These are phyloP conservation scores for Boletus edulis DNA, from an alignment of 768 basidiomycete genomes.

Conservation along the genomic window DNA sequence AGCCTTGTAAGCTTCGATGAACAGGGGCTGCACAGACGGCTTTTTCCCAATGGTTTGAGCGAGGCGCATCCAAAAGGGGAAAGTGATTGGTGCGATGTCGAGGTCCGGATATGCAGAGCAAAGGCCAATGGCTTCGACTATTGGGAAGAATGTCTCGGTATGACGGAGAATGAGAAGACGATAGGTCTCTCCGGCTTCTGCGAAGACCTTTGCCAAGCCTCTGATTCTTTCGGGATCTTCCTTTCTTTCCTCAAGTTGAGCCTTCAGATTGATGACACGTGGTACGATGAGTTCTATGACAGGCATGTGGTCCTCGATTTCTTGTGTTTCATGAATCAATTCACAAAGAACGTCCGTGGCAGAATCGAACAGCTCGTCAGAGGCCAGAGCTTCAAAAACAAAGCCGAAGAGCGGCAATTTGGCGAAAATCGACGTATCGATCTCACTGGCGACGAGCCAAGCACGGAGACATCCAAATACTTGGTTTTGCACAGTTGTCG, in stretches of 20 bases:
- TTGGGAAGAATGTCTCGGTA: constrained; percentile 88
- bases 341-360: constrained; percentile 93
- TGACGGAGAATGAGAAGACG: constrained; percentile 85
- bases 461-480: constrained; percentile 81
- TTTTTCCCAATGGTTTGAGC: constrained; percentile 86
- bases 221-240: constrained; percentile 88
- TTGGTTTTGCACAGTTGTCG: constrained; percentile 70
- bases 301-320: constrained; percentile 90
- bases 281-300: constrained; percentile 89
- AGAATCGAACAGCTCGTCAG: constrained; percentile 87
- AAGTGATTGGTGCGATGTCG: constrained; percentile 96
- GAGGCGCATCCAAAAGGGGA: constrained; percentile 97
- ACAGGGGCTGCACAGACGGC: constrained; percentile 66
- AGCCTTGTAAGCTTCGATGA: constrained; percentile 77
- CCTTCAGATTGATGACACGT: constrained; percentile 71
- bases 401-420: constrained; percentile 78
- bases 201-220: constrained; percentile 87
- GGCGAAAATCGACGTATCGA: constrained; percentile 59
- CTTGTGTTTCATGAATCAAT: constrained; percentile 97
- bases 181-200: constrained; percentile 98
- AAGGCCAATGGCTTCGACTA: constrained; percentile 91
- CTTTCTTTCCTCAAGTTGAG: constrained; percentile 52
- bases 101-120: constrained; percentile 92
- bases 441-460: constrained; percentile 89
- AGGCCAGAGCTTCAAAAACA: constrained; percentile 79